A percentile compares a stretch with the other conserved stretches of the same genome.
Evolutionary conservation across 2,329 filamentous ascomycete genomes (phyloP).

Genomic region (Talaromyces piceae): DNA sequence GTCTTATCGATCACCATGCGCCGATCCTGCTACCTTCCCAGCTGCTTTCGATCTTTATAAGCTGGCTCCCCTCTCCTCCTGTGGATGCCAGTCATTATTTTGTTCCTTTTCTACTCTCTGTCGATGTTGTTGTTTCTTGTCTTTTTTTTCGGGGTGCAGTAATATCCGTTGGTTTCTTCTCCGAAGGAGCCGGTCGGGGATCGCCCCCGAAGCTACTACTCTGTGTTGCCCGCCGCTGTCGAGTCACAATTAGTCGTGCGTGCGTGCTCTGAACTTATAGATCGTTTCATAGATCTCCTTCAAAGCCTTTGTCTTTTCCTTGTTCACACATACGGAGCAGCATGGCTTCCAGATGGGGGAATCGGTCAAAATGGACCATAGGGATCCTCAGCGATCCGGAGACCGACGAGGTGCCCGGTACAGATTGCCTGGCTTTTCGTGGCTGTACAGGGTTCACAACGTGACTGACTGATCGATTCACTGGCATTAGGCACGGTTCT

Average conservation of each 20-base stretch:
- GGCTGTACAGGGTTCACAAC: too few species aligned
- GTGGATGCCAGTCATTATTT: neutral
- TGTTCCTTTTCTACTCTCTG: neutral
- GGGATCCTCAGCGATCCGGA: constrained; percentile 76
- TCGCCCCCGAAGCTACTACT: neutral
- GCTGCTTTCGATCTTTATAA: neutral
- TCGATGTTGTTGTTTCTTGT: neutral
- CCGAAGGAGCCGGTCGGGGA: neutral
- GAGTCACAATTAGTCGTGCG: too few species aligned
- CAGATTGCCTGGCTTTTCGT: too few species aligned
- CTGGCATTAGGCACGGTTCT: constrained; percentile 48
- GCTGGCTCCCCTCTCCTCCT: neutral
- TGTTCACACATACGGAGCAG: neutral
- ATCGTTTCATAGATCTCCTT: too few species aligned
- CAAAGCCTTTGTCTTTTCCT: neutral
- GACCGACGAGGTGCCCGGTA: constrained; percentile 84
- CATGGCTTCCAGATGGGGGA: constrained; percentile 15
- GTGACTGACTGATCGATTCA: too few species aligned
- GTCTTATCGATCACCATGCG: neutral
- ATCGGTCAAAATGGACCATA: constrained; percentile 49
- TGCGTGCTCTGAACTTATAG: too few species aligned
- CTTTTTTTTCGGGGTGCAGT: neutral
- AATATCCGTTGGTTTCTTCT: neutral
- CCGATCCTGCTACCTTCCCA: neutral
- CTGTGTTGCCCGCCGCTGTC: neutral